Evolutionary conservation across 495 filamentous ascomycete genomes (phyloP).

Genomic region (Penicillium pancosmium): DNA sequence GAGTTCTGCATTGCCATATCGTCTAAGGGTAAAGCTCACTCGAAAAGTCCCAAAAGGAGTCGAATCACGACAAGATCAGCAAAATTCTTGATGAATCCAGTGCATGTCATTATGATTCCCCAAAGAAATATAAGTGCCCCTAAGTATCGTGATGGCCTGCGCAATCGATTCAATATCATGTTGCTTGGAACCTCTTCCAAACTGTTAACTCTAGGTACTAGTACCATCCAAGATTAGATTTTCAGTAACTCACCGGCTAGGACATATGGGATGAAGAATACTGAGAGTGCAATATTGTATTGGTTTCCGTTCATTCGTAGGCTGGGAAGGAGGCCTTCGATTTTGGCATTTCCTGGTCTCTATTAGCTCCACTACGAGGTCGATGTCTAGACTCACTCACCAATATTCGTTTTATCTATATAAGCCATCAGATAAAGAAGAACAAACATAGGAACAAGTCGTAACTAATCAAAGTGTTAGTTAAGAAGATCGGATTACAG

Average conservation of each 20-base stretch:
- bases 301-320: conserved; percentile 14
- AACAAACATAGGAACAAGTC: conserved; percentile 15
- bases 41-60: conserved; percentile 25
- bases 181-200: conserved; percentile 31
- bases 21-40: conserved; percentile 20
- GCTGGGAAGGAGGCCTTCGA: conserved; percentile 20
- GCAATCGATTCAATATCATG: conserved; percentile 23
- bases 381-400: not conserved
- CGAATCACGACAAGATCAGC: conserved; percentile 22
- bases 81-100: conserved; percentile 44
- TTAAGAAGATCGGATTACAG: not conserved
- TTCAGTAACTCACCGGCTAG: conserved; percentile 15
- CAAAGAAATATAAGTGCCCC: conserved; percentile 33
- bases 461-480: not conserved
- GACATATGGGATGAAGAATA: conserved; percentile 45
- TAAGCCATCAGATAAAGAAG: conserved; percentile 14
- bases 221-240: too few relatives aligned
- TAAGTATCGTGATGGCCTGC: conserved; percentile 22
- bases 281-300: conserved; percentile 37
- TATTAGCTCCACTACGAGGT: not conserved
- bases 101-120: conserved; percentile 48
- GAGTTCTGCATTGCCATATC: not conserved
- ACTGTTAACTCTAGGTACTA: not conserved
- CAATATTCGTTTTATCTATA: conserved; percentile 9
- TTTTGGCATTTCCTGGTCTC: conserved; percentile 24